Conservation (phyloP, 352 stramenopile species). For the Phytophthora pini region DNA sequence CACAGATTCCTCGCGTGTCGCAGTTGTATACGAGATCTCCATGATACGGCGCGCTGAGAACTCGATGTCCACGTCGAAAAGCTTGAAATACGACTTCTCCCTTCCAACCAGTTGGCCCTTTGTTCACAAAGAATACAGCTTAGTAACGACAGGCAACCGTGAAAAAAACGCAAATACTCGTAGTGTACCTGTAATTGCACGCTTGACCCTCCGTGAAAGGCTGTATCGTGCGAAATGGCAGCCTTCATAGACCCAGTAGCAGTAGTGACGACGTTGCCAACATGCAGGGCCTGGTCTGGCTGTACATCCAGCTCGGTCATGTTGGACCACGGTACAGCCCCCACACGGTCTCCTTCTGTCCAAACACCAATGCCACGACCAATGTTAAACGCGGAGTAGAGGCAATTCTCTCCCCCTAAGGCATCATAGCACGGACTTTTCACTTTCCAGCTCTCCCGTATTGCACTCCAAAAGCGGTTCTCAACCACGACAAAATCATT, state of each 20-base stretch:
- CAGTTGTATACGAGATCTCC: slow-evolving; percentile 48
- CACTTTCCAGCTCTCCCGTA: slow-evolving; percentile 41
- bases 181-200: slow-evolving; percentile 36
- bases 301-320: slow-evolving; percentile 46
- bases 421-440: slow-evolving; percentile 46
- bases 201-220: slow-evolving; percentile 47
- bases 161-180: neutral
- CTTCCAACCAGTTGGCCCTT: slow-evolving; percentile 39
- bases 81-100: slow-evolving; percentile 52
- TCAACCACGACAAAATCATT: slow-evolving; percentile 38
- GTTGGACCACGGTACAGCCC: slow-evolving; percentile 33
- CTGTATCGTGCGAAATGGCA: slow-evolving; percentile 33
- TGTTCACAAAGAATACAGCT: neutral
- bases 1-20: slow-evolving; percentile 35
- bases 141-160: neutral
- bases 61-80: slow-evolving; percentile 51
- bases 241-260: slow-evolving; percentile 36
- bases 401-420: slow-evolving; percentile 40
- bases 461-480: slow-evolving; percentile 40
- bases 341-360: slow-evolving; percentile 27
- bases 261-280: slow-evolving; percentile 30
- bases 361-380: slow-evolving; percentile 39
- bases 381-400: slow-evolving; percentile 50
- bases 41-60: slow-evolving; percentile 44
- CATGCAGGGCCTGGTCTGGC: slow-evolving; percentile 34